These are phyloP conservation scores for Lineolata rhizophorae DNA, from an alignment of 495 filamentous ascomycete genomes.

Conservation along the genomic window DNA sequence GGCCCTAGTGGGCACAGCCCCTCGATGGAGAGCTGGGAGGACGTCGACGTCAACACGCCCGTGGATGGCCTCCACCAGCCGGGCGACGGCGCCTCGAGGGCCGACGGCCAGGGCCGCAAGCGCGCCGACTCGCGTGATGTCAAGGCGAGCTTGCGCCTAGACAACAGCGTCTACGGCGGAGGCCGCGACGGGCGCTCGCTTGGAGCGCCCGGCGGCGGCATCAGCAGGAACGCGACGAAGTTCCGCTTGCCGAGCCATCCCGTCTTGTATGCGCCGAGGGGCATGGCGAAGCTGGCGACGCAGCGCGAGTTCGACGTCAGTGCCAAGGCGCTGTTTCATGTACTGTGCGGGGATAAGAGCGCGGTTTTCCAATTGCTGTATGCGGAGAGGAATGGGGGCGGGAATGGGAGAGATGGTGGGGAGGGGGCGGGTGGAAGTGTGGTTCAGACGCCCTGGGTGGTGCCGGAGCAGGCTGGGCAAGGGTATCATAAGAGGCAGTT, in stretches of 20 bases:
- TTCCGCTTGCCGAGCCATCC: constrained; percentile 70
- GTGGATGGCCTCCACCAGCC: constrained; percentile 25
- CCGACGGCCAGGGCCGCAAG: too few relatives aligned
- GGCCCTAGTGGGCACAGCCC: constrained; percentile 40
- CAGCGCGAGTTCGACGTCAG: constrained; percentile 71
- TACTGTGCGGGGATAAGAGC: constrained; percentile 88
- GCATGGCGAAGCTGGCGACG: constrained; percentile 44
- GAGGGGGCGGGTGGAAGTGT: too few relatives aligned
- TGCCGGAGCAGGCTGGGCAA: constrained; percentile 45
- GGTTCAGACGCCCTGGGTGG: constrained; percentile 70
- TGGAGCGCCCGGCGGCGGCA: constrained; percentile 18
- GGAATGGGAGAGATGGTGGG: too few relatives aligned
- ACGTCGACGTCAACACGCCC: constrained; percentile 43
- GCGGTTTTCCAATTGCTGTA: constrained; percentile 84
- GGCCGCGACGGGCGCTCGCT: constrained; percentile 2
- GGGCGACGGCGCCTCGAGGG: constrained; percentile 7
- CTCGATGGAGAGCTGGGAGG: constrained; percentile 86
- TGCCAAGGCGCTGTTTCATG: constrained; percentile 83
- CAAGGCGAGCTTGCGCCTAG: constrained; percentile 36
- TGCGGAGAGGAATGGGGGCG: background rate
- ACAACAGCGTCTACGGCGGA: constrained; percentile 33
- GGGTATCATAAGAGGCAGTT: background rate
- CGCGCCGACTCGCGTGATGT: constrained; percentile 26
- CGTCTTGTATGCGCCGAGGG: constrained; percentile 61
- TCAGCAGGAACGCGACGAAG: constrained; percentile 33